phyloP scores from a whole-genome alignment of 148 eudicot genomes.

The Camellia japonica region DNA sequence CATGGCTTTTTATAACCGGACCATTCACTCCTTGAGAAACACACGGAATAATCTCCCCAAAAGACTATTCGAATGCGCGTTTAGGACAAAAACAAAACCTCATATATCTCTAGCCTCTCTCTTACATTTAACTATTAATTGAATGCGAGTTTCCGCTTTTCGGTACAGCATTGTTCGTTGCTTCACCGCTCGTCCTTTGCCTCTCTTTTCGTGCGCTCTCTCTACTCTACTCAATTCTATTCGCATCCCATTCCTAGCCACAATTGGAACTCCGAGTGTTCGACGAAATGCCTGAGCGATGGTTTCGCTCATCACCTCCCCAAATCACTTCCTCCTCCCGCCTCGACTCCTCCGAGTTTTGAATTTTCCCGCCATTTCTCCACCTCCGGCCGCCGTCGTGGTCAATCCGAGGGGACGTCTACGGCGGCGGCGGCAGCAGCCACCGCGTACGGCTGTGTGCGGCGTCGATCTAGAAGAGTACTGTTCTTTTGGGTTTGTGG shows the following conservation, averaged over 20 bases:
- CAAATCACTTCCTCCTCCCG: conserved; percentile 14
- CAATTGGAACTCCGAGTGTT: conserved; percentile 27
- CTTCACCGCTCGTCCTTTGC: conserved; percentile 19
- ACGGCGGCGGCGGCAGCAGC: conserved; percentile 10
- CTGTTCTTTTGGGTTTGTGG: conserved; percentile 33
- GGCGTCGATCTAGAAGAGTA: not conserved
- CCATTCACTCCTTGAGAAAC: no score
- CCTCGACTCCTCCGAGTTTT: conserved; percentile 25
- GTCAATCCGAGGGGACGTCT: conserved; percentile 18
- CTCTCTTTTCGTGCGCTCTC: not conserved
- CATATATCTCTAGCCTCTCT: no score
- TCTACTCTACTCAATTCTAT: not conserved
- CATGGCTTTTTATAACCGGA: no score
- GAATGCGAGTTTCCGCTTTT: not conserved
- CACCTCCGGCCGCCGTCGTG: conserved; percentile 14
- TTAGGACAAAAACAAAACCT: no score
- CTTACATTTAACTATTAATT: no score
- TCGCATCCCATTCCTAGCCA: not conserved
- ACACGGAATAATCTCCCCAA: no score
- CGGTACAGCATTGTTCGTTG: conserved; percentile 29
- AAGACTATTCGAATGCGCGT: no score
- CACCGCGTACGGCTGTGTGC: not conserved
- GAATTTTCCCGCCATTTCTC: conserved; percentile 24
- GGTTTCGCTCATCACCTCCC: conserved; percentile 39
- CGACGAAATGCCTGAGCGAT: conserved; percentile 90